Evolutionary conservation across 495 filamentous ascomycete species (phyloP).

Genomic region (Hyaloscypha variabilis): DNA sequence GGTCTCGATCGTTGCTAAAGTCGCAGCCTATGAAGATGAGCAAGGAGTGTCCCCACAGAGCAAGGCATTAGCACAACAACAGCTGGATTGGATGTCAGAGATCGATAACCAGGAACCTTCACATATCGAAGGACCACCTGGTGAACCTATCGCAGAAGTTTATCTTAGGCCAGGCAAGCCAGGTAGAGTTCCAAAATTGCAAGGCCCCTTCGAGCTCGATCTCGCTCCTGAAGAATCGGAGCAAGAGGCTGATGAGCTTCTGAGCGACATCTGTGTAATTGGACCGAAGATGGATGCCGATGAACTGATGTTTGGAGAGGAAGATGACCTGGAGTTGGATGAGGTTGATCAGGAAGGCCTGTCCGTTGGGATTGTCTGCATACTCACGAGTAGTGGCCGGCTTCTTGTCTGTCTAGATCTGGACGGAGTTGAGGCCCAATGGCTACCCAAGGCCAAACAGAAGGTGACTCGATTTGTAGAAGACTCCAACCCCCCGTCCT

Average conservation of each 20-base stretch:
- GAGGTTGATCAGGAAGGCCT: slow-evolving; percentile 63
- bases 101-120: slow-evolving; percentile 77
- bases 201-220: slow-evolving; percentile 81
- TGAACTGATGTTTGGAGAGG: slow-evolving; percentile 64
- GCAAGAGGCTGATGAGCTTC: slow-evolving; percentile 67
- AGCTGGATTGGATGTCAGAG: slow-evolving; percentile 81
- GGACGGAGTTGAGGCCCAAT: slow-evolving; percentile 80
- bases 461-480: slow-evolving; percentile 23
- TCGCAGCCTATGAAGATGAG: slow-evolving; percentile 62
- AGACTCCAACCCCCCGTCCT: slow-evolving; percentile 34
- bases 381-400: slow-evolving; percentile 72
- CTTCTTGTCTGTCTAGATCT: slow-evolving; percentile 79
- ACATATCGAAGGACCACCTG: slow-evolving; percentile 41
- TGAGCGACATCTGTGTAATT: slow-evolving; percentile 57
- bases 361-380: slow-evolving; percentile 72
- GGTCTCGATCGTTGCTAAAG: slow-evolving; percentile 68
- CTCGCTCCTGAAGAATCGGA: slow-evolving; percentile 63
- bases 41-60: slow-evolving; percentile 53
- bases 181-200: slow-evolving; percentile 73
- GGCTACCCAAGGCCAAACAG: slow-evolving; percentile 63
- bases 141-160: slow-evolving; percentile 54
- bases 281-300: slow-evolving; percentile 55
- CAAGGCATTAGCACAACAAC: slow-evolving; percentile 65
- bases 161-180: slow-evolving; percentile 71
- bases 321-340: slow-evolving; percentile 54